Base-by-base conservation (phyloP, 352 stramenopile genomes). In the Saprolegnia diclina region DNA sequence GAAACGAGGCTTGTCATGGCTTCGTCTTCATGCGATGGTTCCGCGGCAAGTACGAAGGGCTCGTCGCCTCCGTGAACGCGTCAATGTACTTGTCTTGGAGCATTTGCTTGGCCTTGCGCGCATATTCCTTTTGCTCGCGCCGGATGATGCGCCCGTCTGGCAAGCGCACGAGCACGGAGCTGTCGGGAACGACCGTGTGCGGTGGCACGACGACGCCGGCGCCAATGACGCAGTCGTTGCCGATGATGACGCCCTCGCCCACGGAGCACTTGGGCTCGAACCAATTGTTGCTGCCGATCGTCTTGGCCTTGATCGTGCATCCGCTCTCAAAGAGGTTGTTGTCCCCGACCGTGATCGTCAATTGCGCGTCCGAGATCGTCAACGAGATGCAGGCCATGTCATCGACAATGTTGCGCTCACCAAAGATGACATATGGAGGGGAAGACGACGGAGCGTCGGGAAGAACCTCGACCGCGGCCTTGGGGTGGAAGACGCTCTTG, bases 291-390 rank as follows among this genome's bases (percentile, higher is more conserved):
- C 79, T 76, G 16, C 87, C 87, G 16, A 95, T 73, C 24, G 56
- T 65, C 16, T 62, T 72, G 9, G 82, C 87, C 14, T 76, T 79
- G 45, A 95, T 73, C n/a, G 83, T 63, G 62, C 81, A 88, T 26
- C 87, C 85, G 53, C 77, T 85, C 74, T 95, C 87, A 59, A 95
- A 91, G 64, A 95, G 64, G 73, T 92, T 92, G 71, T 80, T 73
- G 54, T 68, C 75, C 40, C 87, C 87, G 35, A 95, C 68, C 11
- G 50, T 64, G 75, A 93, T 88, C 9, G 74, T 70, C 26, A 71
- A 62, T 18, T 71, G 38, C 5, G 59, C 16, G 71, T 69, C 22
- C 59, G 74, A 53, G 65, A 68, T 46, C 57, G 74, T 56, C 40
- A 67, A 71, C 38, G 75, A 61, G 64, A 92, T 37, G 44, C 84